A percentile compares a stretch with the other conserved stretches of the same genome.
phyloP scores from a whole-genome alignment of 1,284 basidiomycete species.

The Testicularia cyperi region DNA sequence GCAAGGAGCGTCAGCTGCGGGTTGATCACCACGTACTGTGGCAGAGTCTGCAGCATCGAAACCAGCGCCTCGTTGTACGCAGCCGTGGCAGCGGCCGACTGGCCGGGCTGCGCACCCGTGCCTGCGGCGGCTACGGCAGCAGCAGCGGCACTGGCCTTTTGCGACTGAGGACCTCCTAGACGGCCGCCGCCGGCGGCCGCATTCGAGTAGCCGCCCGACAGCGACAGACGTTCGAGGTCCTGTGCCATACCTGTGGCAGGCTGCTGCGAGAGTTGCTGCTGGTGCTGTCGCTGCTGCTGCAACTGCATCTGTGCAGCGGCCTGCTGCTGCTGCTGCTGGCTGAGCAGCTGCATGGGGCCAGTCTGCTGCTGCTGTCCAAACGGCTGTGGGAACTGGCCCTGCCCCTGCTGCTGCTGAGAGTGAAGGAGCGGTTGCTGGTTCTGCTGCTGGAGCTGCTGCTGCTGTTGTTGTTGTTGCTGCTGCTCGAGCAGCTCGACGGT shows the following conservation, averaged over 20 bases:
- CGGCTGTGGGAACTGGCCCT: slow-evolving; percentile 28
- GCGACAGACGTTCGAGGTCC: slow-evolving; percentile 47
- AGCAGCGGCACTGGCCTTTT: slow-evolving; percentile 34
- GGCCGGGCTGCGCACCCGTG: slow-evolving; percentile 26
- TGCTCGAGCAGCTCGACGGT: slow-evolving; percentile 31
- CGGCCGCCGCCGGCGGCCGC: slow-evolving; percentile 23
- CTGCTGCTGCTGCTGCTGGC: slow-evolving; percentile 42
- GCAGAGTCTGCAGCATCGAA: slow-evolving; percentile 73
- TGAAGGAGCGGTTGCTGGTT: slow-evolving; percentile 27
- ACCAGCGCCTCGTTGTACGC: slow-evolving; percentile 65
- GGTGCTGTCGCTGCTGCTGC: slow-evolving; percentile 38
- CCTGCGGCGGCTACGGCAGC: slow-evolving; percentile 37
- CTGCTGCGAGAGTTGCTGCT: slow-evolving; percentile 37
- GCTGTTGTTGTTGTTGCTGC: slow-evolving; percentile 37
- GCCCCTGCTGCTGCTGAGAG: slow-evolving; percentile 36
- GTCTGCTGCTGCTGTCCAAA: slow-evolving; percentile 9
- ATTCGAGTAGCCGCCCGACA: slow-evolving; percentile 31
- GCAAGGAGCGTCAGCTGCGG: slow-evolving; percentile 68
- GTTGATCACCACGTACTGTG: slow-evolving; percentile 77
- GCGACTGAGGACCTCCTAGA: slow-evolving; percentile 23
- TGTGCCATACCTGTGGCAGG: slow-evolving; percentile 36
- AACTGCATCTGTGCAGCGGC: slow-evolving; percentile 22
- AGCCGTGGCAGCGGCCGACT: slow-evolving; percentile 49
- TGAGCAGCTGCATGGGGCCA: slow-evolving; percentile 36
- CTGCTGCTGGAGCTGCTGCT: slow-evolving; percentile 31